Evolutionary conservation across 306 rosid species (phyloP), one percentile per base, ranked within the genome.

Genomic region (Malus fusca): DNA sequence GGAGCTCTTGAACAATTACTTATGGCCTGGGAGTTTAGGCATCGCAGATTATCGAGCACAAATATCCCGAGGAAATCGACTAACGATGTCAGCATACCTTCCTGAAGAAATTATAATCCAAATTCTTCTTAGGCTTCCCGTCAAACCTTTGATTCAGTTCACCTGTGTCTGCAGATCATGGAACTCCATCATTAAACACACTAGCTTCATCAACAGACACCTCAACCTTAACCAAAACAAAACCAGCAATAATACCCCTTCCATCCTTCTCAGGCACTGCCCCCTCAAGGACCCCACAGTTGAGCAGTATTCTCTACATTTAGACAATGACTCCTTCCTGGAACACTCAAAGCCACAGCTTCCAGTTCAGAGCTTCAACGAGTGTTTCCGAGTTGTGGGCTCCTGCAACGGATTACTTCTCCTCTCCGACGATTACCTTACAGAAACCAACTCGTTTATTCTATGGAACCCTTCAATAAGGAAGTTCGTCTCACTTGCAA

Each of bases 391-490:
- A 3, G 37, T 72, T 0, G 68, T 72, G 23, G 73, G 77, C 21
- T 71, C 60, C 11, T 72, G 71, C 23, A 71, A 64, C 6, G 82
- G 82, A 5, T 5, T 64, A 40, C 6, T 78, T 28, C 75, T 66
- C 42, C 72, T 64, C 56, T 23, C 72, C 7, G 62, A 64, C 12
- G 67, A 64, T 72, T 35, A 11, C 63, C 48, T 13, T 22, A 22
- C 6, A 9, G 51, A 44, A 8, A 21, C 52, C 33, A 63, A 63
- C 8, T 3, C 52, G 0, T 65, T 63, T n/a, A 7, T 37, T 71
- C 58, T 78, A 8, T 71, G 77, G 77, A 71, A 78, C 60, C 82
- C 82, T 1, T 64, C 58, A 18, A 71, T 78, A 12, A 23, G 28
- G 15, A 71, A 52, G 70, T 21, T 13, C 53, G 37, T 71, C 10